Evolutionary conservation across 179 eudicot species (phyloP), one percentile per base, ranked within the genome.

Genomic region (Beta macrorhiza): DNA sequence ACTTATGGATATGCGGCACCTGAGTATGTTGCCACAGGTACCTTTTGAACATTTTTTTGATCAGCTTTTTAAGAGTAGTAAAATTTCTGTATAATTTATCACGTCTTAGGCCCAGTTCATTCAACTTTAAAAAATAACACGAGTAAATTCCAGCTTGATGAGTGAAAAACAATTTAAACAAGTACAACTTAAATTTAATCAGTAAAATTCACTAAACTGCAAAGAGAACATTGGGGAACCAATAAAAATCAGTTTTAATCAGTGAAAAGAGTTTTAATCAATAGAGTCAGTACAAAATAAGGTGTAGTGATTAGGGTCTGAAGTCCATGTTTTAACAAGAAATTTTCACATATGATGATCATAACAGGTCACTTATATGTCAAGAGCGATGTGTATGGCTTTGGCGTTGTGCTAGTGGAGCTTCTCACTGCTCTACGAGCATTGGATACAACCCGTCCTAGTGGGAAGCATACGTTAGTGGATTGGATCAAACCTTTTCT

Each of bases 311-410:
- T 6, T 49, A 49, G 53, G 10, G 53, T 9, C 53, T 75, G 1
- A 63, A 63, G 32, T 22, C 1, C 32, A 25, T 16, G 7, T 53
- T 22, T 55, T 25, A 53, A 55, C 44, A 2, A 44, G 15, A 67
- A 14, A 73, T 11, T 32, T 72, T 17, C 44, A 42, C 55, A 9
- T 49, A 49, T 49, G 45, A 7, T 76, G 63, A 57, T 71, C 17
- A 20, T 55, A 71, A 80, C 89, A 93, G 98, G 98, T 67, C 98
- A 92, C 81, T 82, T 93, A 77, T 93, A 93, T 80, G 88, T 93
- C 47, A 93, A 93, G 88, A 92, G 98, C 56, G 98, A 93, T 19
- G 97, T 93, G 5, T 93, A 93, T 51, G 92, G 94, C 57, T 93
- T 91, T 58, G 98, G 98, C 9, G 92, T 93, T 14, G 94, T 92